Conservation (phyloP, 495 filamentous ascomycete species). For the Usnea hakonensis region DNA sequence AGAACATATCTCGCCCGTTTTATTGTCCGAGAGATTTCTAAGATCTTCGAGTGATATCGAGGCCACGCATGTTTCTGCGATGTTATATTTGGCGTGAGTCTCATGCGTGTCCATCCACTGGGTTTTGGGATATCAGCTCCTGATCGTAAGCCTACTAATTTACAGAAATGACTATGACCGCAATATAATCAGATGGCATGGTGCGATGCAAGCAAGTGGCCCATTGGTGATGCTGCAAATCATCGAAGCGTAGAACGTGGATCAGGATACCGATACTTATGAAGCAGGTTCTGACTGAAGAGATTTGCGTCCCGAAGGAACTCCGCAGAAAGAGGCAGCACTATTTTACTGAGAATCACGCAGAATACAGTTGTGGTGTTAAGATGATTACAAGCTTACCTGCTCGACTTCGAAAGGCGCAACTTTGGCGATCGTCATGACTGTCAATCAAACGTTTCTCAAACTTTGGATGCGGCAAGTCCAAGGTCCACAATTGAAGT, state of each 20-base stretch:
- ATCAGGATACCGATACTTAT: not conserved
- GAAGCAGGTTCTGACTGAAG: not conserved
- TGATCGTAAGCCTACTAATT: conserved; percentile 30
- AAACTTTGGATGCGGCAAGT: not conserved
- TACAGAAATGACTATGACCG: not conserved
- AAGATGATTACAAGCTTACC: conserved; percentile 34
- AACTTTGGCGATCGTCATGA: conserved; percentile 56
- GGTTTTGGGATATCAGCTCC: conserved; percentile 29
- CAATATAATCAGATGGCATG: not conserved
- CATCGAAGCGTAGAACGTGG: not conserved
- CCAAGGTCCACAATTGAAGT: no score
- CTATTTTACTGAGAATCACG: not conserved
- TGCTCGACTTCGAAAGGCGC: conserved; percentile 70
- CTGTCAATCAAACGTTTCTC: not conserved
- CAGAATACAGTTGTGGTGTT: not conserved
- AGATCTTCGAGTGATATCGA: conserved; percentile 74
- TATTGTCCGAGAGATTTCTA: conserved; percentile 47
- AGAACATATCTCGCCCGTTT: conserved; percentile 36
- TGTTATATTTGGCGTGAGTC: conserved; percentile 64
- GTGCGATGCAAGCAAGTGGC: not conserved
- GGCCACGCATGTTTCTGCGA: conserved; percentile 80
- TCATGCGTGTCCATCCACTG: conserved; percentile 92
- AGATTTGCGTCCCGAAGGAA: not conserved
- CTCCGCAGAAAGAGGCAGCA: not conserved
- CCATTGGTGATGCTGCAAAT: not conserved